Percentiles rank a stretch among this genome's conserved stretches.
These are phyloP conservation scores for Funneliformis geosporum DNA, from an alignment of 192 early-diverging fungal species.

Conservation along the genomic window DNA sequence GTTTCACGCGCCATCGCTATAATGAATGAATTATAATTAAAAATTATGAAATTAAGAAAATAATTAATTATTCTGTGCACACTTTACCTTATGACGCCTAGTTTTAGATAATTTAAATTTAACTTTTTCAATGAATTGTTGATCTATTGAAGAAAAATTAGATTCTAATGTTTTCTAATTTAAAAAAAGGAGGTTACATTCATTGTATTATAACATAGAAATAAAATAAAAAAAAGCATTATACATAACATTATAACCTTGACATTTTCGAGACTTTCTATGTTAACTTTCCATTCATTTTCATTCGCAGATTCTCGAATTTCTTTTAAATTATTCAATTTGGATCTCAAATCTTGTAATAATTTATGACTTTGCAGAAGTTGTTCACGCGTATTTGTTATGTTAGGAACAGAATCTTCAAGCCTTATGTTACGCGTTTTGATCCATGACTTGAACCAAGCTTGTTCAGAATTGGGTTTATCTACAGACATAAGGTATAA, in stretches of 20 bases:
- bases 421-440: conserved; percentile 10
- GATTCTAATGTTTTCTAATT: neutral
- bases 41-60: neutral
- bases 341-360: neutral
- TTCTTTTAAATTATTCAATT: conserved; percentile 1
- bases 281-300: conserved; percentile 4
- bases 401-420: neutral
- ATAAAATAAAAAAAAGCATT: no score
- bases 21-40: neutral
- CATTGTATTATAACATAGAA: neutral
- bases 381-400: neutral
- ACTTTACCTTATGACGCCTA: conserved; percentile 31
- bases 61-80: no score
- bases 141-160: neutral
- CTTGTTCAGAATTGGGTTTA: conserved; percentile 17
- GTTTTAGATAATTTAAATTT: conserved; percentile 30
- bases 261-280: conserved; percentile 2
- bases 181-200: neutral
- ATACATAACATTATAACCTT: neutral
- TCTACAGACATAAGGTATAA: neutral
- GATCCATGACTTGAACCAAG: conserved; percentile 17
- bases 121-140: neutral
- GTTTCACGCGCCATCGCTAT: conserved; percentile 34
- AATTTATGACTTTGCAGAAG: neutral
- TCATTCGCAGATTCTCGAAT: neutral